phyloP scores from a whole-genome alignment of 2,329 filamentous ascomycete genomes.

The Verticillium isaacii region DNA sequence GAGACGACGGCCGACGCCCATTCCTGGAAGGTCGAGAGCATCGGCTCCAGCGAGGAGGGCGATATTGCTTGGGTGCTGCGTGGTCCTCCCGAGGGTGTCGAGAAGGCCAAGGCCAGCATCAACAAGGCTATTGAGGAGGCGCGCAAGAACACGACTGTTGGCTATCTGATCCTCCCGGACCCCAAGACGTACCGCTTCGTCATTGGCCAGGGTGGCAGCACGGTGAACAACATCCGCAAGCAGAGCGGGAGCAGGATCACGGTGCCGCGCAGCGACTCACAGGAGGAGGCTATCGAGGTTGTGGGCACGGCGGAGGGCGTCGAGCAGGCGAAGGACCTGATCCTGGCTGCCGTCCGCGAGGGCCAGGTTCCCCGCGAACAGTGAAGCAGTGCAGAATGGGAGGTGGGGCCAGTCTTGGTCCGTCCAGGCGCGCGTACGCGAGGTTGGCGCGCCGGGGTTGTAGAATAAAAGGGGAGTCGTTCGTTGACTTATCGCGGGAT shows the following conservation, averaged over 20 bases:
- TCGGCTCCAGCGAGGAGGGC: slow-evolving; percentile 54
- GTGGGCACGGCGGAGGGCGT: slow-evolving; percentile 73
- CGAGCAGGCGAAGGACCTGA: slow-evolving; percentile 83
- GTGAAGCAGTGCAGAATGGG: neutral
- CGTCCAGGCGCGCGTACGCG: neutral
- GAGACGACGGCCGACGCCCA: slow-evolving; percentile 61
- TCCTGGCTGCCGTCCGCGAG: slow-evolving; percentile 74
- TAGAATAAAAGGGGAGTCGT: neutral
- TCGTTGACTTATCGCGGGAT: neutral
- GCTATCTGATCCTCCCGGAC: slow-evolving; percentile 86
- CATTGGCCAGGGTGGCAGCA: slow-evolving; percentile 81
- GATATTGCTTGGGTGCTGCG: slow-evolving; percentile 88
- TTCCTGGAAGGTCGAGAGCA: slow-evolving; percentile 78
- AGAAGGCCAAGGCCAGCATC: slow-evolving; percentile 74
- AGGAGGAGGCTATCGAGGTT: slow-evolving; percentile 84
- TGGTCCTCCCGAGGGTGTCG: slow-evolving; percentile 71
- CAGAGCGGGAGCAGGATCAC: slow-evolving; percentile 92
- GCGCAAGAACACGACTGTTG: slow-evolving; percentile 64
- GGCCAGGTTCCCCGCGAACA: slow-evolving; percentile 30
- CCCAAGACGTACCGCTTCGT: slow-evolving; percentile 85
- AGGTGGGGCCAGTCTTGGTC: neutral
- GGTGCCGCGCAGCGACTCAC: slow-evolving; percentile 75
- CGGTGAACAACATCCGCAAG: slow-evolving; percentile 89
- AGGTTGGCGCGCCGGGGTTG: neutral
- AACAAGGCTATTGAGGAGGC: slow-evolving; percentile 69